These are phyloP conservation scores for Leccinellum luteum DNA, from an alignment of 768 basidiomycete species.

Conservation along the genomic window DNA sequence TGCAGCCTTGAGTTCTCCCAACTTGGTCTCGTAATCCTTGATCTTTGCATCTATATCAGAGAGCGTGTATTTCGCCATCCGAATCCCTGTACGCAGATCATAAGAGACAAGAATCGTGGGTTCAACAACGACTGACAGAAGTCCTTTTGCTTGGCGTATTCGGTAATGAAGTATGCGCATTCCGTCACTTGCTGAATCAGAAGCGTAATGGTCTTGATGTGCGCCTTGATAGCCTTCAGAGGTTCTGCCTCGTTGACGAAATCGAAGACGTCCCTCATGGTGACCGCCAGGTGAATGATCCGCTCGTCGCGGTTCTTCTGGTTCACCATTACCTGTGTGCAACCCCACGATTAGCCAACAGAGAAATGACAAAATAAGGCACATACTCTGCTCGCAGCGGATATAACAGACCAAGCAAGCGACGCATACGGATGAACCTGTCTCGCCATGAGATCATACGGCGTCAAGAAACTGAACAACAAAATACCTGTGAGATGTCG, in stretches of 20 bases:
- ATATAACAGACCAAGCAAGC: background rate
- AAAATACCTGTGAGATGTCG: background rate
- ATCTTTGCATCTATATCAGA: background rate
- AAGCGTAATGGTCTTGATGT: too few relatives aligned
- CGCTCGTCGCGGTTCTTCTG: background rate
- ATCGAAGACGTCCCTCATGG: background rate
- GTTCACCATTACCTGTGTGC: background rate
- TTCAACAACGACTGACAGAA: background rate
- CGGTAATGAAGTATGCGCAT: background rate
- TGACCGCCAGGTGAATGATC: background rate
- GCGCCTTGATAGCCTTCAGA: background rate
- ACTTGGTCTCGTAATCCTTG: background rate
- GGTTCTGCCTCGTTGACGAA: background rate
- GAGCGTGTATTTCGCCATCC: background rate
- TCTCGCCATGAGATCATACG: background rate
- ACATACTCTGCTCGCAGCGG: background rate
- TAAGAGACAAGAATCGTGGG: background rate
- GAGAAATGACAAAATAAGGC: background rate
- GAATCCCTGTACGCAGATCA: background rate
- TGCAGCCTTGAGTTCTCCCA: background rate
- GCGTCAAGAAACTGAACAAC: background rate
- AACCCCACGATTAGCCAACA: background rate
- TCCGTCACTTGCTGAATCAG: background rate
- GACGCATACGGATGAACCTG: background rate
- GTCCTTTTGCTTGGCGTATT: background rate